Percentiles rank a stretch among this genome's conserved stretches.
Conservation (phyloP, 2,329 filamentous ascomycete genomes). For the Epichloe sylvatica region DNA sequence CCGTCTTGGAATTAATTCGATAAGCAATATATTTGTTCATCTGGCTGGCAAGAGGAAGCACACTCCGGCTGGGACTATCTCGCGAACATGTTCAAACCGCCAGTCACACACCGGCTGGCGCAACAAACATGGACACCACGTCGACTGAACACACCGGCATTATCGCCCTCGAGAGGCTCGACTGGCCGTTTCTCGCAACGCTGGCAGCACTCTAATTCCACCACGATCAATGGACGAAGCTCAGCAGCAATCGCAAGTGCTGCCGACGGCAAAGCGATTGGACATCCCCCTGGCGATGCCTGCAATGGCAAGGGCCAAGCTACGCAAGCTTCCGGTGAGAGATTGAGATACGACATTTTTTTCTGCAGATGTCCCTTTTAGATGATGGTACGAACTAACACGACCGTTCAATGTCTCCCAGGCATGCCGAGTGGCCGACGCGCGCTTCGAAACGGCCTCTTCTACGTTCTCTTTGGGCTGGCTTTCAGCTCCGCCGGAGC, state of each 20-base stretch:
- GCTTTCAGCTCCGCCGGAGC: conserved; percentile 20
- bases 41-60: neutral
- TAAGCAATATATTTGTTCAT: too few relatives aligned
- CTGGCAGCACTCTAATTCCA: neutral
- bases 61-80: too few relatives aligned
- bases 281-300: too few relatives aligned
- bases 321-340: neutral
- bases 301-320: too few relatives aligned
- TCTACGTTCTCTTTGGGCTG: conserved; percentile 16
- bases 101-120: conserved; percentile 1
- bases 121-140: neutral
- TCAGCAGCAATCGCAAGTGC: too few relatives aligned
- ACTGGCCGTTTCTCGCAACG: neutral
- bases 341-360: neutral
- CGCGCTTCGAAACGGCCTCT: conserved; percentile 11
- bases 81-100: neutral
- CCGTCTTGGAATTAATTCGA: too few relatives aligned
- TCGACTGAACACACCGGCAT: neutral
- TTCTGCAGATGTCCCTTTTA: neutral
- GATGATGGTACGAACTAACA: neutral
- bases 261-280: too few relatives aligned
- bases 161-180: neutral
- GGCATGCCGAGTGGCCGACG: neutral
- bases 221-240: too few relatives aligned
- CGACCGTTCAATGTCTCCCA: neutral